phyloP scores from a whole-genome alignment of 495 filamentous ascomycete genomes.

The Xylaria acuta region DNA sequence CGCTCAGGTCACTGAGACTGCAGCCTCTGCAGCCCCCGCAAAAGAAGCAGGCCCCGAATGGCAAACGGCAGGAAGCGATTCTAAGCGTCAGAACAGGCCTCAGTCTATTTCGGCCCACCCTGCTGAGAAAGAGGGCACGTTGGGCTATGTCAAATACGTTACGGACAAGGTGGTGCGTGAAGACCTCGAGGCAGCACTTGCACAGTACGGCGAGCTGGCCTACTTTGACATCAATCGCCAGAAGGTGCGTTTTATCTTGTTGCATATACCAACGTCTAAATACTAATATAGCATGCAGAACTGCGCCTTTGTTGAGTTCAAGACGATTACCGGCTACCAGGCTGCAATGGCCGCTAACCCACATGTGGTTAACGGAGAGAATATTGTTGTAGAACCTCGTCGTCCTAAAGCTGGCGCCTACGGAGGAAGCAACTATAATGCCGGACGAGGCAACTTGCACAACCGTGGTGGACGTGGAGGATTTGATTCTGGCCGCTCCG shows the following conservation, averaged over 20 bases:
- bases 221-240: slow-evolving; percentile 88
- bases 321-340: slow-evolving; percentile 74
- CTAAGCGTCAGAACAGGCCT: slow-evolving; percentile 76
- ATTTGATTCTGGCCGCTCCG: slow-evolving; percentile 61
- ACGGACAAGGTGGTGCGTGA: slow-evolving; percentile 78
- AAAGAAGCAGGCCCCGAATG: slow-evolving; percentile 65
- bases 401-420: slow-evolving; percentile 74
- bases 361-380: slow-evolving; percentile 79
- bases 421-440: slow-evolving; percentile 67
- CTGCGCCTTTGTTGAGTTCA: slow-evolving; percentile 95
- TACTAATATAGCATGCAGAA: slow-evolving; percentile 63
- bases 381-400: slow-evolving; percentile 86
- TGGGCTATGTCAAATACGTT: slow-evolving; percentile 93
- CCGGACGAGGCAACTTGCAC: slow-evolving; percentile 62
- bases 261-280: slow-evolving; percentile 16
- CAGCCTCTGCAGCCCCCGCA: slow-evolving; percentile 31
- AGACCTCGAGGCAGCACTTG: slow-evolving; percentile 68
- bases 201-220: slow-evolving; percentile 76
- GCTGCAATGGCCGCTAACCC: slow-evolving; percentile 86
- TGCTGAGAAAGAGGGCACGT: slow-evolving; percentile 68
- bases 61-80: slow-evolving; percentile 84
- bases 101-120: slow-evolving; percentile 57
- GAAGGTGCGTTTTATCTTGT: slow-evolving; percentile 68
- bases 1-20: slow-evolving; percentile 31
- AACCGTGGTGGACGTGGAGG: slow-evolving; percentile 71